These are phyloP conservation scores for Xerocomus spinulosus DNA, from an alignment of 768 basidiomycete genomes.

Conservation along the genomic window DNA sequence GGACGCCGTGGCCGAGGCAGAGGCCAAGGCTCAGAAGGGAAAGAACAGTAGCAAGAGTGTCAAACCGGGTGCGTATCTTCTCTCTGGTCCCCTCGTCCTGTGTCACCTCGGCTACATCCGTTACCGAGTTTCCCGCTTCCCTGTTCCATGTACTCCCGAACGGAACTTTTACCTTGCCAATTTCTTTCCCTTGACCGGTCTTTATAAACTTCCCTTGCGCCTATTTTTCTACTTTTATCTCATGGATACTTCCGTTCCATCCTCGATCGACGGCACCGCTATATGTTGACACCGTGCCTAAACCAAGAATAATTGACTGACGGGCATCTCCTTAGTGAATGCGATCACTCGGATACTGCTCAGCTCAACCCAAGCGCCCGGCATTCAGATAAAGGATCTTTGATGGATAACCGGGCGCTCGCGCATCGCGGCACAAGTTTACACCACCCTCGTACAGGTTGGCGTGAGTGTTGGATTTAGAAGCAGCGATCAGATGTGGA, in stretches of 20 bases:
- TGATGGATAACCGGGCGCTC: slow-evolving; percentile 28
- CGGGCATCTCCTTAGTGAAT: slow-evolving; percentile 44
- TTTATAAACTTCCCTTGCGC: background rate
- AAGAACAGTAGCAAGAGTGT: slow-evolving; percentile 34
- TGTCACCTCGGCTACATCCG: background rate
- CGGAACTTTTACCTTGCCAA: background rate
- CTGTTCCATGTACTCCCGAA: background rate
- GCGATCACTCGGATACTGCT: slow-evolving; percentile 77
- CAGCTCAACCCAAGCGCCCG: slow-evolving; percentile 84
- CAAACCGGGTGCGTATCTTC: slow-evolving; percentile 40
- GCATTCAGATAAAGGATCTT: slow-evolving; percentile 79
- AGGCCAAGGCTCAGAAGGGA: slow-evolving; percentile 40
- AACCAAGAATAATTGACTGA: slow-evolving; percentile 11
- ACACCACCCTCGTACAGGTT: slow-evolving; percentile 19
- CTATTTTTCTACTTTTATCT: slow-evolving; percentile 5
- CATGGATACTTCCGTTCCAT: slow-evolving; percentile 1
- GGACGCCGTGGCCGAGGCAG: slow-evolving; percentile 36
- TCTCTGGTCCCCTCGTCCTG: background rate
- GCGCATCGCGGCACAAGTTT: background rate
- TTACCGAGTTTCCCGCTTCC: slow-evolving; percentile 2
- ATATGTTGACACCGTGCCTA: slow-evolving; percentile 1
- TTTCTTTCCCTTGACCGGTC: background rate
- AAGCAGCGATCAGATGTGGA: slow-evolving; percentile 21
- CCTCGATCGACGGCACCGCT: slow-evolving; percentile 11
- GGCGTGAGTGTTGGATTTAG: slow-evolving; percentile 17